Base-by-base conservation (phyloP, 2,329 filamentous ascomycete genomes). In the Ophiosphaerella korrae region DNA sequence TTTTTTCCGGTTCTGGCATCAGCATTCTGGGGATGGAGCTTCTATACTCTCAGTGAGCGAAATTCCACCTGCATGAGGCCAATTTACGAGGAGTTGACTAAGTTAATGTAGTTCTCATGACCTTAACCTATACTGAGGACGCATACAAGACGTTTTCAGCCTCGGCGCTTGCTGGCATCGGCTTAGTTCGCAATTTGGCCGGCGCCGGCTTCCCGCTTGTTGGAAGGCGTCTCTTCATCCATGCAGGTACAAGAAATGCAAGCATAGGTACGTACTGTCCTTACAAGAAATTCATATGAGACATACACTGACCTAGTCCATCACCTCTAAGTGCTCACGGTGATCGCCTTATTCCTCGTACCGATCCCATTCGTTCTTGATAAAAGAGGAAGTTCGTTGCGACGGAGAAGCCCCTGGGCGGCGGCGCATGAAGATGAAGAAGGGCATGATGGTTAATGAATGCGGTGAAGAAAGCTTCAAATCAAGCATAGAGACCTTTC, bases 1-100 rank as follows among this genome's bases (percentile, higher is more conserved):
- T 73, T 82, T 43, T 74, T 80, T 3, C 78, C 80, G 0, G 77
- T 82, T 4, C 60, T 82, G 12, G 79, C 78, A 2, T 78, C 77
- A 0, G 72, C 75, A 0, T 74, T 81, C 14, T 81, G 80, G 67
- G 81, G 80, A 0, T 79, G 77, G 68, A 77, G 74, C 4, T 80
- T 82, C 54, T 80, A 80, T 45, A 77, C 76, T 1, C 70, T 82
- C 0, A 81, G 58, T 61, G 44, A 59, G 58, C 7, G 14, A 42
- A 13, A 16, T 12, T 16, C 32, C n/a, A 7, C n/a, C 2, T 16
- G 18, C 14, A 7, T 33, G 7, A 29, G 26, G 3, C 26, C 8
- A 11, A 11, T 11, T 8, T 11, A 29, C 26, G 7, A 21, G 18
- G 18, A 8, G 13, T 24, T 48, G n/a, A 53, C 41, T 31, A 14